Evolutionary conservation across 1,284 basidiomycete species (phyloP).

Genomic region (Chalciporus sp.): DNA sequence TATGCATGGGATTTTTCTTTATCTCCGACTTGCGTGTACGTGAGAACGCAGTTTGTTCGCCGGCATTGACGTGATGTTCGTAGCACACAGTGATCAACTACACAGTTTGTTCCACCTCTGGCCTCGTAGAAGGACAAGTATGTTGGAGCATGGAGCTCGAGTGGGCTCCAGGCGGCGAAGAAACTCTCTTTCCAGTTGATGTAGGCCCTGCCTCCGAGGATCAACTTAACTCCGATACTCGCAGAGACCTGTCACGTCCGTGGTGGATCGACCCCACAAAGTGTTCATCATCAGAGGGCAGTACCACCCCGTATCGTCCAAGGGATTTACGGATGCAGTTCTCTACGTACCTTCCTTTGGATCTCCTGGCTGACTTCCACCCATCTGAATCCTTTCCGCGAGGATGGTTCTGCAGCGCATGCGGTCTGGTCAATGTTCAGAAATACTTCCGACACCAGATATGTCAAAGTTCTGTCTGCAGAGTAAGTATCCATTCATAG

Average conservation of each 20-base stretch:
- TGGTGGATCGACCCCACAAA: constrained; percentile 27
- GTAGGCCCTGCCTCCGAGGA: neutral
- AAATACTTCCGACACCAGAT: constrained; percentile 38
- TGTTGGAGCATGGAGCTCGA: constrained; percentile 31
- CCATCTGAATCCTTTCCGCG: constrained; percentile 32
- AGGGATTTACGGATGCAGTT: constrained; percentile 28
- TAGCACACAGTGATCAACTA: constrained; percentile 12
- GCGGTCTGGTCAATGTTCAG: constrained; percentile 44
- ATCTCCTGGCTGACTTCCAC: constrained; percentile 33
- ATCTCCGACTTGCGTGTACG: constrained; percentile 31
- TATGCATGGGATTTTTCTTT: constrained; percentile 35
- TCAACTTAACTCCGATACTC: neutral
- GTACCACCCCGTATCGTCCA: constrained; percentile 5
- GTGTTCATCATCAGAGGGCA: constrained; percentile 1
- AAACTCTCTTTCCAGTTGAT: constrained; percentile 13
- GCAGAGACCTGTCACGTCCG: constrained; percentile 13
- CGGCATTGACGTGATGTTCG: constrained; percentile 10
- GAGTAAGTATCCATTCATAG: constrained; percentile 24
- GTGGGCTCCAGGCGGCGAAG: constrained; percentile 36
- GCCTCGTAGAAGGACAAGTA: constrained; percentile 22
- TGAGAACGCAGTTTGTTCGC: neutral
- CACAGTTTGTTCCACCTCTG: neutral
- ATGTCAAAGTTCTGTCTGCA: constrained; percentile 36
- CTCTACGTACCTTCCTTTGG: constrained; percentile 38
- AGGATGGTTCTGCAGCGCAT: constrained; percentile 42